Conservation (phyloP, 257 asterid species). For the Jaltomata sinuosa region DNA sequence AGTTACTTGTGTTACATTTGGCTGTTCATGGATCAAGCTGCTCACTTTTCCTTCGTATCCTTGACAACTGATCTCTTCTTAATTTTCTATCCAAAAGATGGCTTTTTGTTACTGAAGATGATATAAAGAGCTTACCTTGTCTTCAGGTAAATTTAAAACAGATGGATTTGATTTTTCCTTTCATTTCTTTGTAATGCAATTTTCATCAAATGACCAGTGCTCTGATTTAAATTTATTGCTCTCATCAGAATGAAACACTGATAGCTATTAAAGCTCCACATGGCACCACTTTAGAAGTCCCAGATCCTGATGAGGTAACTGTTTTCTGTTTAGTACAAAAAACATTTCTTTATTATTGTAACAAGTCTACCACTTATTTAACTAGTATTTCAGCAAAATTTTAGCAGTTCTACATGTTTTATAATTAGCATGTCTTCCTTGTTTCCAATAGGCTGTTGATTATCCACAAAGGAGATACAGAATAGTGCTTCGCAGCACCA, state of each 20-base stretch:
- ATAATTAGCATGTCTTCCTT: background rate
- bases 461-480: slow-evolving; percentile 83
- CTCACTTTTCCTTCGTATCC: background rate
- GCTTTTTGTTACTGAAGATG: slow-evolving; percentile 90
- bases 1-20: background rate
- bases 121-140: slow-evolving; percentile 70
- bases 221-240: background rate
- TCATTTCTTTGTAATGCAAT: background rate
- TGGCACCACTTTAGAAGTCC: slow-evolving; percentile 90
- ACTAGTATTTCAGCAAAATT: background rate
- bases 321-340: background rate
- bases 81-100: slow-evolving; percentile 36
- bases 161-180: background rate
- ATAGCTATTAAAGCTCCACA: slow-evolving; percentile 96
- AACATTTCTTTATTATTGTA: background rate
- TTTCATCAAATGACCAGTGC: background rate
- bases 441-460: slow-evolving; percentile 60
- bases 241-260: slow-evolving; percentile 69
- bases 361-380: background rate
- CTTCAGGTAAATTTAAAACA: slow-evolving; percentile 51
- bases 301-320: slow-evolving; percentile 90
- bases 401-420: background rate
- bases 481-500: slow-evolving; percentile 71
- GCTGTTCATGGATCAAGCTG: background rate
- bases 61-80: slow-evolving; percentile 2